phyloP scores from a whole-genome alignment of 2,329 filamentous ascomycete genomes.

The Truncatella angustata region DNA sequence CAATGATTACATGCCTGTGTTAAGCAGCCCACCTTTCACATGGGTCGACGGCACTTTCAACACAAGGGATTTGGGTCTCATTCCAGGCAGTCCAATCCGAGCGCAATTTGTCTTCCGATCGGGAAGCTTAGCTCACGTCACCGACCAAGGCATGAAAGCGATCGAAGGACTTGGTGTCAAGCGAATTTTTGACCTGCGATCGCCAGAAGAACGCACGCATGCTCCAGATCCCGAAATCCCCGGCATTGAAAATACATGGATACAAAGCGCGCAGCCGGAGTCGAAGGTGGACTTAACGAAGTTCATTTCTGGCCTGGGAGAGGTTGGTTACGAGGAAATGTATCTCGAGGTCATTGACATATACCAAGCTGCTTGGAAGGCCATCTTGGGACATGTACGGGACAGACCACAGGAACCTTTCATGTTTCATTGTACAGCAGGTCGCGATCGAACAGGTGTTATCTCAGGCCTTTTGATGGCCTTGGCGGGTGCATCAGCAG shows the following conservation, averaged over 20 bases:
- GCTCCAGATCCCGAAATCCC: slow-evolving; percentile 43
- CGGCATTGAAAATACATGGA: slow-evolving; percentile 46
- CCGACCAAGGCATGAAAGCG: slow-evolving; percentile 33
- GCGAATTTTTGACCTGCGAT: slow-evolving; percentile 52
- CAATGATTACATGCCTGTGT: slow-evolving; percentile 32
- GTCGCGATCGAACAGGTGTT: slow-evolving; percentile 54
- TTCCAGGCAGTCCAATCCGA: slow-evolving; percentile 40
- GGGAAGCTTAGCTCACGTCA: slow-evolving; percentile 38
- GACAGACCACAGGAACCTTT: slow-evolving; percentile 44
- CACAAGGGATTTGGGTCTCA: slow-evolving; percentile 47
- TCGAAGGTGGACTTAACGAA: slow-evolving; percentile 34
- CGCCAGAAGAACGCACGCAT: slow-evolving; percentile 37
- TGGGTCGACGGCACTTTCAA: slow-evolving; percentile 47
- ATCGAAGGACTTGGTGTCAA: slow-evolving; percentile 37
- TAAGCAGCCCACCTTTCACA: slow-evolving; percentile 46
- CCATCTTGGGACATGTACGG: slow-evolving; percentile 46
- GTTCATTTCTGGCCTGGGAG: slow-evolving; percentile 45
- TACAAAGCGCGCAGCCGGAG: slow-evolving; percentile 32
- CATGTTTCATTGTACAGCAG: slow-evolving; percentile 57
- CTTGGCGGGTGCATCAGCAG: slow-evolving; percentile 44
- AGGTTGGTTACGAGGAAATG: slow-evolving; percentile 42
- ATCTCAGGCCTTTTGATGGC: slow-evolving; percentile 47
- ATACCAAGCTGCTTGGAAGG: slow-evolving; percentile 40
- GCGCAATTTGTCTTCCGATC: slow-evolving; percentile 44
- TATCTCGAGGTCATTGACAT: slow-evolving; percentile 44